Evolutionary conservation across 2,329 filamentous ascomycete species (phyloP).

Genomic region (Neurospora sp.): DNA sequence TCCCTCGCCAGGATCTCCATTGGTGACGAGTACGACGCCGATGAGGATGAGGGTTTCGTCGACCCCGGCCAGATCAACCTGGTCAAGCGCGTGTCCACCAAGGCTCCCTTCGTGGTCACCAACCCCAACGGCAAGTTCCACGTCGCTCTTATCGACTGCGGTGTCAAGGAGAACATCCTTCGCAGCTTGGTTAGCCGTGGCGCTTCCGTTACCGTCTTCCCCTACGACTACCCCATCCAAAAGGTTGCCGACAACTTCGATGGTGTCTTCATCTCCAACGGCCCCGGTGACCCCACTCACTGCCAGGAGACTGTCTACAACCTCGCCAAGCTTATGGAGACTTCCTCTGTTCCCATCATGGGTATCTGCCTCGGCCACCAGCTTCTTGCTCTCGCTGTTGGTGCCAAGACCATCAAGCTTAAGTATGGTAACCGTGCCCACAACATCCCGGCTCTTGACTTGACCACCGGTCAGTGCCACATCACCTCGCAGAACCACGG

Average conservation of each 20-base stretch:
- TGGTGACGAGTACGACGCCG: constrained; percentile 95
- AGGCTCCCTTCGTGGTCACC: constrained; percentile 92
- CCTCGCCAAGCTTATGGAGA: constrained; percentile 81
- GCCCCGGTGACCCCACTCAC: constrained; percentile 94
- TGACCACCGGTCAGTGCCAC: constrained; percentile 94
- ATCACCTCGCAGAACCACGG: constrained; percentile 99
- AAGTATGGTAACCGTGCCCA: constrained; percentile 99
- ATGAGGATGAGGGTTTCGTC: constrained; percentile 92
- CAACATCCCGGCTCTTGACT: constrained; percentile 92
- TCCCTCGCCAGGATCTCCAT: constrained; percentile 90
- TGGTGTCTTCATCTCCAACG: constrained; percentile 98
- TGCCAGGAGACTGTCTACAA: constrained; percentile 92
- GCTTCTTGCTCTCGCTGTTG: constrained; percentile 80
- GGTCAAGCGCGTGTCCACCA: constrained; percentile 92
- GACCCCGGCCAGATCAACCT: constrained; percentile 96
- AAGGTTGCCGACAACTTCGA: constrained; percentile 98
- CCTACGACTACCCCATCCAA: constrained; percentile 95
- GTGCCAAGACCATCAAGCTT: constrained; percentile 88
- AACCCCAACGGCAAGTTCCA: constrained; percentile 77
- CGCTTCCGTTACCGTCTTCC: constrained; percentile 87
- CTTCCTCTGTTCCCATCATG: constrained; percentile 85
- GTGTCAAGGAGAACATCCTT: constrained; percentile 99
- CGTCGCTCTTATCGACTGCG: constrained; percentile 91
- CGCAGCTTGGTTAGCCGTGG: constrained; percentile 87
- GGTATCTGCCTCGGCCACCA: constrained; percentile 98